These are phyloP conservation scores for Botryosphaeria dothidea DNA, from an alignment of 2,329 filamentous ascomycete genomes.

Conservation along the genomic window DNA sequence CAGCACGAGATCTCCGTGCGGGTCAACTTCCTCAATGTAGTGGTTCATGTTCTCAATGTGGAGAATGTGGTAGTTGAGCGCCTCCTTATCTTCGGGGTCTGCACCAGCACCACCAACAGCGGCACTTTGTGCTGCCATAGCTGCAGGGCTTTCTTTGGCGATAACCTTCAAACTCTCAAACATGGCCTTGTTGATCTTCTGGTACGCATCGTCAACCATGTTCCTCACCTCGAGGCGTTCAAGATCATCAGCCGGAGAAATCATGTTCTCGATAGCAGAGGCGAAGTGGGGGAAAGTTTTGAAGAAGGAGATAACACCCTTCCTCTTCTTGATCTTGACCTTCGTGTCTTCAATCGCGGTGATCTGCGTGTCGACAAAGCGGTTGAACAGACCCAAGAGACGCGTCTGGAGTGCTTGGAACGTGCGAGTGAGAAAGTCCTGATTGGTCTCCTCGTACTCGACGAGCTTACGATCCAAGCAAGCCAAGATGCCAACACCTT, in stretches of 20 bases:
- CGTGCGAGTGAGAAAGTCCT: conserved; percentile 81
- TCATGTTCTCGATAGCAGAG: conserved; percentile 80
- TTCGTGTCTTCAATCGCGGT: conserved; percentile 97
- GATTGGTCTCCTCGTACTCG: conserved; percentile 84
- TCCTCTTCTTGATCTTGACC: conserved; percentile 98
- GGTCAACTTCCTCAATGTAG: conserved; percentile 87
- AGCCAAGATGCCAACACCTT: conserved; percentile 85
- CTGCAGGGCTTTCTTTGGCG: conserved; percentile 66
- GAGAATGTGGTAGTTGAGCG: conserved; percentile 94
- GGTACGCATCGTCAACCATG: conserved; percentile 83
- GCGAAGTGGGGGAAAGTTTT: conserved; percentile 88
- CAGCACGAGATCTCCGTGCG: conserved; percentile 71
- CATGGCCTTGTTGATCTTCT: conserved; percentile 89
- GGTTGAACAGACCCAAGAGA: conserved; percentile 74
- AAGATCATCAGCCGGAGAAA: conserved; percentile 49
- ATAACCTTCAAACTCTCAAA: conserved; percentile 97
- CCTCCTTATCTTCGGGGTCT: conserved; percentile 89
- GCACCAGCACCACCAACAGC: conserved; percentile 26
- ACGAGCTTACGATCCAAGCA: conserved; percentile 76
- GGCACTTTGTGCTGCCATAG: conserved; percentile 54
- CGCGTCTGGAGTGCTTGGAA: conserved; percentile 77
- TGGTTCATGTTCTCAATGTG: conserved; percentile 99
- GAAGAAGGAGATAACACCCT: conserved; percentile 94
- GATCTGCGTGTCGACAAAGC: conserved; percentile 93
- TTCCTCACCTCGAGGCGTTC: conserved; percentile 67